Evolutionary conservation across 2,329 filamentous ascomycete genomes (phyloP).

Genomic region (Trichothecium roseum): DNA sequence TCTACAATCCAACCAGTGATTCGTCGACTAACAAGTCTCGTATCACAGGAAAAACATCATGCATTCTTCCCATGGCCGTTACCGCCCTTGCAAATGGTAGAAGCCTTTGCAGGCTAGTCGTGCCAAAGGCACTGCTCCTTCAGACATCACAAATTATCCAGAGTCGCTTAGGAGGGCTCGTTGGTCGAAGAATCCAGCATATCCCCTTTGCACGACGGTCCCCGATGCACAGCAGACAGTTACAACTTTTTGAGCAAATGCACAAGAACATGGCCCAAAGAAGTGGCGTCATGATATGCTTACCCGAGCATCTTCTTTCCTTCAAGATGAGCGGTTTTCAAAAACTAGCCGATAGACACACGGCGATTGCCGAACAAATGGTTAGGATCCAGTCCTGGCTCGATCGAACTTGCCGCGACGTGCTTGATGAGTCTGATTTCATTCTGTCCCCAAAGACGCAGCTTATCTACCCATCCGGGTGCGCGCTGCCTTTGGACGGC

Average conservation of each 20-base stretch:
- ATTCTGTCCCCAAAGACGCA: conserved; percentile 43
- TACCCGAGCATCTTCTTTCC: conserved; percentile 55
- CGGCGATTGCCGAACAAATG: conserved; percentile 33
- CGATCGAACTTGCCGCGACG: conserved; percentile 38
- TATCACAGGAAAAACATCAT: conserved; percentile 21
- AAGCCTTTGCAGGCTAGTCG: conserved; percentile 40
- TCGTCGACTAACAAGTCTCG: too few species aligned
- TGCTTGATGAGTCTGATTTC: conserved; percentile 54
- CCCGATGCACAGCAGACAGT: background rate
- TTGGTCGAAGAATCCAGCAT: background rate
- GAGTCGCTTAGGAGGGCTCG: conserved; percentile 17
- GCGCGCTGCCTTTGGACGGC: conserved; percentile 36
- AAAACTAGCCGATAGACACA: conserved; percentile 35
- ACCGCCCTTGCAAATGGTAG: conserved; percentile 31
- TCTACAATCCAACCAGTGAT: conserved; percentile 2
- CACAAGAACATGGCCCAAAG: conserved; percentile 27
- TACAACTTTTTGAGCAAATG: conserved; percentile 7
- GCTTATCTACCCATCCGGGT: conserved; percentile 45
- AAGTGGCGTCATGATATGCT: conserved; percentile 44
- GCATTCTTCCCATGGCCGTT: conserved; percentile 42
- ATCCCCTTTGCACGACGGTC: background rate
- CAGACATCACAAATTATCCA: conserved; percentile 49
- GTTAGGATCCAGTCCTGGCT: conserved; percentile 41
- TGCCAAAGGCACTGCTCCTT: conserved; percentile 44
- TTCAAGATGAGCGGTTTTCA: conserved; percentile 54